phyloP scores from a whole-genome alignment of 352 stramenopile species.

The Phytophthora lateralis region DNA sequence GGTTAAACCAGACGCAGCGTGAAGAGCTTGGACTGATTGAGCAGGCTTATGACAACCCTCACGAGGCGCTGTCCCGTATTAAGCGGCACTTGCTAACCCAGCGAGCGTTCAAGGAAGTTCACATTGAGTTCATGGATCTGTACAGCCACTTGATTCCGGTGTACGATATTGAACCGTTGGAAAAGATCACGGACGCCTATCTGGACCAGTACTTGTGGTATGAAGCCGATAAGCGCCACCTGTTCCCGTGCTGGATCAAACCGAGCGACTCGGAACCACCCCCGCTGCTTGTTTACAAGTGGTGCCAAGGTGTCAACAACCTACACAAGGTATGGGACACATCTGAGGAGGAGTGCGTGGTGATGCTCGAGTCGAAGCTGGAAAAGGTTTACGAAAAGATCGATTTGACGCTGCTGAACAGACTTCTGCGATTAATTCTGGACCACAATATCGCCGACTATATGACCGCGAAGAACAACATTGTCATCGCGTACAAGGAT shows the following conservation, averaged over 20 bases:
- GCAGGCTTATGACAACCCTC: conserved; percentile 99
- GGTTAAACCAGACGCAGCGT: conserved; percentile 97
- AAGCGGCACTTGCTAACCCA: conserved; percentile 99
- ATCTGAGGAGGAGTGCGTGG: conserved; percentile 97
- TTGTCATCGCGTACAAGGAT: conserved; percentile 98
- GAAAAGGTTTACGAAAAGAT: conserved; percentile 99
- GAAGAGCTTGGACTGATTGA: conserved; percentile 99
- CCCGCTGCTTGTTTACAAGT: conserved; percentile 99
- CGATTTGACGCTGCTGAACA: conserved; percentile 98
- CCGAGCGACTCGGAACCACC: conserved; percentile 98
- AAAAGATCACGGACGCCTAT: conserved; percentile 99
- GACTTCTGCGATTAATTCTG: conserved; percentile 98
- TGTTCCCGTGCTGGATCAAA: conserved; percentile 99
- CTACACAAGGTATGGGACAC: conserved; percentile 98
- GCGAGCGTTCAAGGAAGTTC: conserved; percentile 99
- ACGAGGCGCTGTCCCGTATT: conserved; percentile 98
- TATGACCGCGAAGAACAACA: conserved; percentile 99
- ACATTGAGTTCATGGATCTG: conserved; percentile 99
- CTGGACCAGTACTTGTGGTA: conserved; percentile 99
- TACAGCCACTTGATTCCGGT: conserved; percentile 99
- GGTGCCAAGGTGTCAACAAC: conserved; percentile 99
- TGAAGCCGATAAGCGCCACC: conserved; percentile 98
- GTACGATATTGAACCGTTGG: conserved; percentile 99
- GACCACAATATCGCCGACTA: conserved; percentile 99
- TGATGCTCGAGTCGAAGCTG: conserved; percentile 98